phyloP scores from a whole-genome alignment of 257 asterid species.

The Anisodus acutangulus region DNA sequence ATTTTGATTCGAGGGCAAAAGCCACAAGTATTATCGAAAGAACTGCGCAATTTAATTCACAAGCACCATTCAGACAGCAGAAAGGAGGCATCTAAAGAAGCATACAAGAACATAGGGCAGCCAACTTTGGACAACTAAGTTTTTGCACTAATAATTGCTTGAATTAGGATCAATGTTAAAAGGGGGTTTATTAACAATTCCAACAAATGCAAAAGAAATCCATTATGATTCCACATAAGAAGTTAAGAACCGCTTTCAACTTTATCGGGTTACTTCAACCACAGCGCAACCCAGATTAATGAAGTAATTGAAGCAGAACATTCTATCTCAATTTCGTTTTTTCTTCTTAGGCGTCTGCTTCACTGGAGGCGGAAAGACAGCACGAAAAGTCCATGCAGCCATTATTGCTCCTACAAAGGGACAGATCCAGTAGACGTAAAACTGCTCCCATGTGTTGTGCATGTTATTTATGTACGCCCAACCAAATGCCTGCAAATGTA shows the following conservation, averaged over 20 bases:
- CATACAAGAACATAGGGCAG: not conserved
- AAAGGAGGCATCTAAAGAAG: not conserved
- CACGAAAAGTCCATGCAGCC: slow-evolving; percentile 88
- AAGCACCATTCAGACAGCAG: not conserved
- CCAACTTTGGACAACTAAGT: slow-evolving; percentile 21
- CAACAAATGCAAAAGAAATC: not conserved
- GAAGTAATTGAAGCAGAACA: slow-evolving; percentile 14
- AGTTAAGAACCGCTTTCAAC: not conserved
- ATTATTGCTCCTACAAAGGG: slow-evolving; percentile 84
- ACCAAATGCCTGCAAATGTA: slow-evolving; percentile 79
- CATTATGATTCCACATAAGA: not conserved
- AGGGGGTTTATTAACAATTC: slow-evolving; percentile 14
- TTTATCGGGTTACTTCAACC: not conserved
- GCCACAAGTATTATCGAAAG: not conserved
- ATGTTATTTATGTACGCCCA: slow-evolving; percentile 78
- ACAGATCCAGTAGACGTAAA: slow-evolving; percentile 87
- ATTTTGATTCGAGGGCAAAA: not conserved
- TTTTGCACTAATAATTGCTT: not conserved
- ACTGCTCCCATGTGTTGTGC: slow-evolving; percentile 90
- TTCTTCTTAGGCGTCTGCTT: slow-evolving; percentile 40
- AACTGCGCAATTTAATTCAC: not conserved
- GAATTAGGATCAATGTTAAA: slow-evolving; percentile 16
- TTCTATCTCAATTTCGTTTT: slow-evolving; percentile 52
- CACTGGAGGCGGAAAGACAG: slow-evolving; percentile 61
- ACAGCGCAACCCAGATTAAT: not conserved